Percentiles rank a stretch among this genome's conserved stretches.
phyloP scores from a whole-genome alignment of 2,329 filamentous ascomycete species.

The Dactylellina sp. region DNA sequence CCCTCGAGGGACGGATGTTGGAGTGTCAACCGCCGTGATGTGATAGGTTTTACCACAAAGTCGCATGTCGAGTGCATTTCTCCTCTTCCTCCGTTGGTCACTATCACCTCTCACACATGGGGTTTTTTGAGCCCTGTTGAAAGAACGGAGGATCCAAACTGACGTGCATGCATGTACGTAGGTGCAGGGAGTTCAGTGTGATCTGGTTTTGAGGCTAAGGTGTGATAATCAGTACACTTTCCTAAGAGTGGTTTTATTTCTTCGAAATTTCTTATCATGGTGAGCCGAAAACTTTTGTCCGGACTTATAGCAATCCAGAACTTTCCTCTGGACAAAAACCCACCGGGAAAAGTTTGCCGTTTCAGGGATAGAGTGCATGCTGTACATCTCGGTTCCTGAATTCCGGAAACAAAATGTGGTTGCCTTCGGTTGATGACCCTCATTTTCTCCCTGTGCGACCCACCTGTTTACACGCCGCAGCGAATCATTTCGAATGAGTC shows the following conservation, averaged over 20 bases:
- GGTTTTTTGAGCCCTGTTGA: slow-evolving; percentile 1
- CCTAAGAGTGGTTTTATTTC: background rate
- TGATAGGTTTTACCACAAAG: slow-evolving; percentile 37
- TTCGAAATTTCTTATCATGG: background rate
- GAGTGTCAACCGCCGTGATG: slow-evolving; percentile 24
- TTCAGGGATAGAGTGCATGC: slow-evolving; percentile 31
- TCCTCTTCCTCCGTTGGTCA: slow-evolving; percentile 11
- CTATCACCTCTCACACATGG: slow-evolving; percentile 11
- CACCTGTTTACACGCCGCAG: slow-evolving; percentile 31
- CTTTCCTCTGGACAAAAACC: background rate
- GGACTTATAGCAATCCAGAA: slow-evolving; percentile 1
- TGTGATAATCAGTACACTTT: slow-evolving; percentile 23
- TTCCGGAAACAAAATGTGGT: slow-evolving; percentile 51
- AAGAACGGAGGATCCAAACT: slow-evolving; percentile 23
- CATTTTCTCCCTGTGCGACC: slow-evolving; percentile 35
- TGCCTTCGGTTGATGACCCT: slow-evolving; percentile 56
- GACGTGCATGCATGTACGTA: slow-evolving; percentile 50
- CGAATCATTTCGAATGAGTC: slow-evolving; percentile 27
- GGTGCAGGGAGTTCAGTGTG: background rate
- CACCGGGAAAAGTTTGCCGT: slow-evolving; percentile 44
- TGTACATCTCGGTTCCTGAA: slow-evolving; percentile 52
- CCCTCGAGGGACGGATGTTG: slow-evolving; percentile 17
- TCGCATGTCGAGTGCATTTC: slow-evolving; percentile 27
- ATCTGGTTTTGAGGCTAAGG: no score
- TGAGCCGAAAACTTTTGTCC: slow-evolving; percentile 22